Evolutionary conservation across 257 asterid species (phyloP).

Genomic region (Nicotiana tabacum): DNA sequence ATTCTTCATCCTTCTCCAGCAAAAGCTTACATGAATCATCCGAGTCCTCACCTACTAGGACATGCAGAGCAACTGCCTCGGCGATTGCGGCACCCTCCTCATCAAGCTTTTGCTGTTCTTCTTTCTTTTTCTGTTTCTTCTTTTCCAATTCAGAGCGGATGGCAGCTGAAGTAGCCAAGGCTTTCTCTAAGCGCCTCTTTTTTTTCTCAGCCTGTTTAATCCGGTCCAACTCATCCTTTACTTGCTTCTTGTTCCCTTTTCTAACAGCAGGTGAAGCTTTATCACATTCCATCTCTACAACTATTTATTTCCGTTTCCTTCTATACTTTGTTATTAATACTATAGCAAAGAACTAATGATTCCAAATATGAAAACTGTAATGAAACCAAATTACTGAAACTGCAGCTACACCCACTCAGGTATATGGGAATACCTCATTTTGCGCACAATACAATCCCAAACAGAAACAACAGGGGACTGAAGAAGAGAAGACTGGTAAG

Average conservation of each 20-base stretch:
- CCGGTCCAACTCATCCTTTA: constrained; percentile 85
- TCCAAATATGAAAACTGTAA: not conserved
- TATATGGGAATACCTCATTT: constrained; percentile 83
- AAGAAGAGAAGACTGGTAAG: constrained; percentile 63
- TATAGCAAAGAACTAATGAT: not conserved
- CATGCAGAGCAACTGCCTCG: constrained; percentile 93
- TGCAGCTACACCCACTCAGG: constrained; percentile 94
- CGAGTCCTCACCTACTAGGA: constrained; percentile 88
- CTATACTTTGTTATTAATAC: constrained; percentile 29
- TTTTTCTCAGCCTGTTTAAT: constrained; percentile 97
- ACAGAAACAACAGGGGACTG: constrained; percentile 72
- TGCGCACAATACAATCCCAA: constrained; percentile 92
- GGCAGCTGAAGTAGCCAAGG: constrained; percentile 96
- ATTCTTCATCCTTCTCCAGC: constrained; percentile 63
- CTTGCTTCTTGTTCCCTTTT: constrained; percentile 87
- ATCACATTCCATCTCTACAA: constrained; percentile 60
- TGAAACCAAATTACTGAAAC: not conserved
- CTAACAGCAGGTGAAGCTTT: constrained; percentile 53
- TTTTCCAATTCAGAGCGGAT: constrained; percentile 84
- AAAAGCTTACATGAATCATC: constrained; percentile 57
- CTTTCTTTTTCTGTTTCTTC: constrained; percentile 91
- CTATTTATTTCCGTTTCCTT: constrained; percentile 20
- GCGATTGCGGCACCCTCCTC: constrained; percentile 99
- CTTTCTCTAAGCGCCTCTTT: constrained; percentile 91
- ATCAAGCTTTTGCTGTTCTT: constrained; percentile 86